Conservation (phyloP, 371 early-diverging fungal species). For the Blakeslea trispora region DNA sequence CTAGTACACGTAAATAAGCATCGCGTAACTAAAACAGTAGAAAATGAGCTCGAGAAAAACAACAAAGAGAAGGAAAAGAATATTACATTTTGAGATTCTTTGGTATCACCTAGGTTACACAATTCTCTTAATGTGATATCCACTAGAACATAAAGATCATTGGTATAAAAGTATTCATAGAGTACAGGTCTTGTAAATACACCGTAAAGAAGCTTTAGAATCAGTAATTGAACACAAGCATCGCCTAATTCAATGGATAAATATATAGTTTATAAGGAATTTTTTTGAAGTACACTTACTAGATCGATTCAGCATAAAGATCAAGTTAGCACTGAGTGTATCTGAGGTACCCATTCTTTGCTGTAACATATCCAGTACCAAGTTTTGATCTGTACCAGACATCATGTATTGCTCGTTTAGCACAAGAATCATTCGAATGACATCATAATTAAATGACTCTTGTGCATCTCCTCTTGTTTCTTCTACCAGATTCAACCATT, state of each 20-base stretch:
- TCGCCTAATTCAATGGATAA: constrained; percentile 53
- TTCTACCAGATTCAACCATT: constrained; percentile 73
- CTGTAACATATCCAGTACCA: constrained; percentile 58
- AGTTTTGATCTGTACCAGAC: constrained; percentile 46
- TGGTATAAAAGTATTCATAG: constrained; percentile 81
- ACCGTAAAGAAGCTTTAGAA: constrained; percentile 69
- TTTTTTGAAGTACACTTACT: constrained; percentile 44
- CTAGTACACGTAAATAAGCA: constrained; percentile 75
- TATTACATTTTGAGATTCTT: constrained; percentile 56
- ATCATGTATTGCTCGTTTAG: constrained; percentile 75
- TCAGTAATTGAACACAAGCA: constrained; percentile 64
- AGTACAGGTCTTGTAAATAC: constrained; percentile 65
- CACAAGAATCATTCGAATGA: constrained; percentile 67
- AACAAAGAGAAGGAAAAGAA: too few relatives aligned
- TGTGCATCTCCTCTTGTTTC: constrained; percentile 64
- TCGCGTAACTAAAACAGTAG: constrained; percentile 60
- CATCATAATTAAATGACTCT: constrained; percentile 72
- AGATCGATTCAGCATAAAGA: constrained; percentile 86
- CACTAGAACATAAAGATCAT: constrained; percentile 81
- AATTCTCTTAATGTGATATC: constrained; percentile 83
- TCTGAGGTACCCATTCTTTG: constrained; percentile 67
- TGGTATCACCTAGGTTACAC: constrained; percentile 71
- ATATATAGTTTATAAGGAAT: neutral
- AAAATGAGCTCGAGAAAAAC: too few relatives aligned
- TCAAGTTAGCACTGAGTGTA: constrained; percentile 80